Percentiles rank a stretch among this genome's conserved stretches.
Evolutionary conservation across 164 flowering plant species (phyloP).

Genomic region (Kalanchoe fedtschenkoi): DNA sequence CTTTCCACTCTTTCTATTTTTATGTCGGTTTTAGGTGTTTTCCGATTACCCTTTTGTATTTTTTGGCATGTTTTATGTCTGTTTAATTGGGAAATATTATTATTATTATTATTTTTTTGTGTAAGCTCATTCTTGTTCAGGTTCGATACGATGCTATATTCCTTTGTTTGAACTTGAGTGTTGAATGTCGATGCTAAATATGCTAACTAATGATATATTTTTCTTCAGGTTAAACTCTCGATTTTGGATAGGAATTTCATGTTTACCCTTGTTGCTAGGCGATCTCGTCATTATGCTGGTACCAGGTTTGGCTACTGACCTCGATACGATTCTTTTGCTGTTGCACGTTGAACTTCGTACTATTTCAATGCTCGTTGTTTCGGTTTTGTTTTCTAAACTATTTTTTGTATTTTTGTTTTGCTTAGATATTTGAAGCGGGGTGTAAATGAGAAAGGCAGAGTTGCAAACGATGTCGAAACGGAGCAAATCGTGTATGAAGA

Average conservation of each 20-base stretch:
- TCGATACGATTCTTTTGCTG: background rate
- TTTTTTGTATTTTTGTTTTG: background rate
- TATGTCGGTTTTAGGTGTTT: too few species aligned
- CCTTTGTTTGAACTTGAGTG: background rate
- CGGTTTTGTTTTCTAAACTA: background rate
- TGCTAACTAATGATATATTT: constrained; percentile 4
- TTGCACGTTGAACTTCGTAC: background rate
- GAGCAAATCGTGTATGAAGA: constrained; percentile 90
- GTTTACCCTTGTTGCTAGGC: constrained; percentile 83
- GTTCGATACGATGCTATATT: background rate
- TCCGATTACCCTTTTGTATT: too few species aligned
- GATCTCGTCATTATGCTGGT: constrained; percentile 97
- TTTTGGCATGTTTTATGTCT: background rate
- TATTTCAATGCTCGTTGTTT: background rate
- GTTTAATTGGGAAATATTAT: background rate
- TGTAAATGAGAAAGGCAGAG: constrained; percentile 87
- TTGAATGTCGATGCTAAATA: too few species aligned
- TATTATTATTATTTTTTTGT: background rate
- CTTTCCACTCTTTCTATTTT: too few species aligned
- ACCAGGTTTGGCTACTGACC: constrained; percentile 49
- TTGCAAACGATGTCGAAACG: constrained; percentile 97
- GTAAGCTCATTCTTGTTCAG: background rate
- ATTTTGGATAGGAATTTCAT: constrained; percentile 54
- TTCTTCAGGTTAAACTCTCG: constrained; percentile 55
- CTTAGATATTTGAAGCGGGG: constrained; percentile 83